phyloP scores from a whole-genome alignment of 164 flowering plant species.

The Buxus sempervirens region DNA sequence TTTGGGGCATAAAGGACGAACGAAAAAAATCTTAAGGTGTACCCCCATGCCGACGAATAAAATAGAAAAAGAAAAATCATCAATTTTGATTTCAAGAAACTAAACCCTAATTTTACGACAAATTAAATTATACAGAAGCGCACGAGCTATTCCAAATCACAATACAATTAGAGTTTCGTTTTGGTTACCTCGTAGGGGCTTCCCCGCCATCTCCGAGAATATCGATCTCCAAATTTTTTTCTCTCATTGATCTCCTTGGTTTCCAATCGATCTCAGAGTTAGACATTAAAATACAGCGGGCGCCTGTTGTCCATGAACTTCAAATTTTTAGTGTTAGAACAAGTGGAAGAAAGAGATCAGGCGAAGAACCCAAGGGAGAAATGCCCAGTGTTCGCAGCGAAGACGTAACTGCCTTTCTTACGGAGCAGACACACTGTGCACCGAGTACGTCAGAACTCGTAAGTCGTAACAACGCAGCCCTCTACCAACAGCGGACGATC shows the following conservation, averaged over 20 bases:
- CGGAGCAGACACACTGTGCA: too few species aligned
- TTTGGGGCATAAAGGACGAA: neutral
- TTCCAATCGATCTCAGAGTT: neutral
- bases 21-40: neutral
- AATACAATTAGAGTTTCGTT: neutral
- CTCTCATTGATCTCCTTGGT: neutral
- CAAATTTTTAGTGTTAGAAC: neutral
- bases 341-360: neutral
- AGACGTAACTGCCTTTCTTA: too few species aligned
- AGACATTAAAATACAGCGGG: neutral
- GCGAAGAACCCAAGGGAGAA: neutral
- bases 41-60: neutral
- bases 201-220: slow-evolving; percentile 51
- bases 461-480: too few species aligned
- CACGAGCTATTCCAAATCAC: too few species aligned
- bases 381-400: too few species aligned
- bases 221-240: neutral
- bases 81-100: neutral
- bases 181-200: slow-evolving; percentile 45
- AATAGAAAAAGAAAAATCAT: neutral
- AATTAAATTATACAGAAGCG: neutral
- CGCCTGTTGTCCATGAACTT: neutral
- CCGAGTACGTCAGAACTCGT: too few species aligned
- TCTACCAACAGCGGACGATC: too few species aligned
- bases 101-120: neutral